Evolutionary conservation across 768 basidiomycete genomes (phyloP).

Genomic region (Leccinum obscurum): DNA sequence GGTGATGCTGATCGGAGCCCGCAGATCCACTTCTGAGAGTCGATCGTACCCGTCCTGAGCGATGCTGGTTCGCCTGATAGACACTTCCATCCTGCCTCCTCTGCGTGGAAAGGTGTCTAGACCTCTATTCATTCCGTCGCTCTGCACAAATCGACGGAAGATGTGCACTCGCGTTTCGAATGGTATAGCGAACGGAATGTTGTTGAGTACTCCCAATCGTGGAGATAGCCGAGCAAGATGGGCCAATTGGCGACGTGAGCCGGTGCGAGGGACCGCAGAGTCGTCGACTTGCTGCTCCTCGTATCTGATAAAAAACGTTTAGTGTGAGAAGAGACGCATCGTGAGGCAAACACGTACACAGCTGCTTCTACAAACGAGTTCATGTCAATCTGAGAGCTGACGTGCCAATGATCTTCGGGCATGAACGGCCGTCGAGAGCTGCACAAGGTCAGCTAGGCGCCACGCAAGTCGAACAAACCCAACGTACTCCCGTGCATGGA

Average conservation of each 20-base stretch:
- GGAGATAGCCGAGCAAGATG: constrained; percentile 60
- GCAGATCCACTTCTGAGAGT: constrained; percentile 75
- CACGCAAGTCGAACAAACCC: neutral
- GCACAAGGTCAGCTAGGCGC: constrained; percentile 7
- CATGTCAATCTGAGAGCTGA: constrained; percentile 59
- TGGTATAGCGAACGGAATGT: constrained; percentile 94
- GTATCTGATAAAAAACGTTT: constrained; percentile 39
- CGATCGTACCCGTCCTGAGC: constrained; percentile 91
- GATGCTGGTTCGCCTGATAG: constrained; percentile 64
- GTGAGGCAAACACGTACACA: constrained; percentile 47
- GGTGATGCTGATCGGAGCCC: constrained; percentile 81
- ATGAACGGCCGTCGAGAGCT: constrained; percentile 87
- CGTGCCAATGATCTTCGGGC: constrained; percentile 82
- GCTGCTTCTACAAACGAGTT: constrained; percentile 84
- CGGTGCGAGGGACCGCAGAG: constrained; percentile 25
- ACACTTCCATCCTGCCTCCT: constrained; percentile 24
- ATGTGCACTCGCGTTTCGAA: constrained; percentile 90
- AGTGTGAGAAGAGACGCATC: neutral
- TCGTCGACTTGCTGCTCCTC: constrained; percentile 61
- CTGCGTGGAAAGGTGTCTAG: constrained; percentile 17
- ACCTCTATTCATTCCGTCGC: constrained; percentile 45
- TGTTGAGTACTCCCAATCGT: constrained; percentile 86
- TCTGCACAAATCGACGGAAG: constrained; percentile 79
- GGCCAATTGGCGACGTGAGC: constrained; percentile 70
- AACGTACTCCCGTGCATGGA: constrained; percentile 88